phyloP scores from a whole-genome alignment of 768 basidiomycete genomes.

The Leccinum sublutescens region DNA sequence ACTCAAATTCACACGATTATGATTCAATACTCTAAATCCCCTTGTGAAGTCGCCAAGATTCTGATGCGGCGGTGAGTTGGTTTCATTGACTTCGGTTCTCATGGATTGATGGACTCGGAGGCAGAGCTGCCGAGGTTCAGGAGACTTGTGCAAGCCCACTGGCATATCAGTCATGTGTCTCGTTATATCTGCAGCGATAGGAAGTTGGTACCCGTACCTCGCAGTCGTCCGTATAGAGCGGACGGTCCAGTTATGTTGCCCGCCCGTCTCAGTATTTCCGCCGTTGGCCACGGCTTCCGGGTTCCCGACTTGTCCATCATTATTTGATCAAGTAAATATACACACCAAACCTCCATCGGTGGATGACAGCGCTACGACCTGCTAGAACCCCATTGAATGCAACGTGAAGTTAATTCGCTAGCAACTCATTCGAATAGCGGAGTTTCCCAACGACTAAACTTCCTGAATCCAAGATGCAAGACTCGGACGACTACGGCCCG shows the following conservation, averaged over 20 bases:
- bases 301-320: not conserved
- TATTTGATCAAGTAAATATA: not conserved
- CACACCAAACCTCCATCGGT: not conserved
- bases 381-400: not conserved
- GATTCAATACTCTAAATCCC: not conserved
- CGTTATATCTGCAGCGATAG: not conserved
- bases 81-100: not conserved
- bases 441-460: not conserved
- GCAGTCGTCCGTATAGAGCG: not conserved
- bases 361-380: not conserved
- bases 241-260: not conserved
- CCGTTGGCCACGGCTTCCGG: not conserved
- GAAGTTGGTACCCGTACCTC: not conserved
- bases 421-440: not conserved
- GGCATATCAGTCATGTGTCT: not conserved
- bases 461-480: not conserved
- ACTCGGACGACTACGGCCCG: not conserved
- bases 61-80: not conserved
- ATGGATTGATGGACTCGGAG: not conserved
- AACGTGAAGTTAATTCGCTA: not conserved
- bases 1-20: not conserved
- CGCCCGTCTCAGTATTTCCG: not conserved
- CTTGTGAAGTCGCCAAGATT: not conserved
- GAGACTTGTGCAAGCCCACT: not conserved
- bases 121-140: not conserved